Percentiles rank a stretch among this genome's conserved stretches.
phyloP scores from a whole-genome alignment of 2,329 filamentous ascomycete species.

The Sporothrix sp. region DNA sequence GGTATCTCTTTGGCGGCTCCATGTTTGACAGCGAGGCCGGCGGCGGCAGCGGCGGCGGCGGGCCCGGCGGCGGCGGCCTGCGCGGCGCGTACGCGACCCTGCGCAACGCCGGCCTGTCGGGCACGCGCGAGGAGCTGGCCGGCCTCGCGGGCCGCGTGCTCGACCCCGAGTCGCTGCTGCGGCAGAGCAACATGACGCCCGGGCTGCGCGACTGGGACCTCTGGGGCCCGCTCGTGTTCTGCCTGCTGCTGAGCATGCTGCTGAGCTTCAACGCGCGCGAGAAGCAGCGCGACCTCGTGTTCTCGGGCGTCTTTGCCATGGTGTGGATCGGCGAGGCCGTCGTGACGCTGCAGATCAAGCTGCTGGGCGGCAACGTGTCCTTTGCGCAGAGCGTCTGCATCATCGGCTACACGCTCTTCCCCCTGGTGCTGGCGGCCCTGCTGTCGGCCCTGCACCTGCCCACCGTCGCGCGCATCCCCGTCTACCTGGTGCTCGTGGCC shows the following conservation, averaged over 20 bases:
- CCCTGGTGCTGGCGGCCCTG: constrained; percentile 83
- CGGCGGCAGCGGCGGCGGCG: background rate
- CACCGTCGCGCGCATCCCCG: constrained; percentile 73
- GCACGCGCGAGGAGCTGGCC: constrained; percentile 52
- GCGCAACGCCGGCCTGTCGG: constrained; percentile 46
- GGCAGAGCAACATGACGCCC: constrained; percentile 68
- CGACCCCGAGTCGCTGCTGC: constrained; percentile 51
- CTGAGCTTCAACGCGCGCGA: constrained; percentile 71
- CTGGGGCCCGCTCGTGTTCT: constrained; percentile 95
- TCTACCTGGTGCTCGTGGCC: constrained; percentile 77
- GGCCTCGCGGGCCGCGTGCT: constrained; percentile 52
- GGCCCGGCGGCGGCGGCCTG: constrained; percentile 22
- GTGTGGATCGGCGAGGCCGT: constrained; percentile 96
- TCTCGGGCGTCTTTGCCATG: constrained; percentile 92
- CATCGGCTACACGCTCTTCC: constrained; percentile 97
- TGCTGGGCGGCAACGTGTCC: constrained; percentile 92
- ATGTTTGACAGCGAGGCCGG: constrained; percentile 49
- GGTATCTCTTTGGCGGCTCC: constrained; percentile 71
- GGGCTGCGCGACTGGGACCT: constrained; percentile 94
- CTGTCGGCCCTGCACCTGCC: constrained; percentile 75
- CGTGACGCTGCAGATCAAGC: constrained; percentile 95
- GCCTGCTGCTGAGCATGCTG: constrained; percentile 62
- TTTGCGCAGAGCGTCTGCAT: constrained; percentile 97
- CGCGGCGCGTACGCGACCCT: constrained; percentile 54
- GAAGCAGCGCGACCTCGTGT: constrained; percentile 79